phyloP scores from a whole-genome alignment of 1,284 basidiomycete species.

The Apiotrichum veenhuisii region DNA sequence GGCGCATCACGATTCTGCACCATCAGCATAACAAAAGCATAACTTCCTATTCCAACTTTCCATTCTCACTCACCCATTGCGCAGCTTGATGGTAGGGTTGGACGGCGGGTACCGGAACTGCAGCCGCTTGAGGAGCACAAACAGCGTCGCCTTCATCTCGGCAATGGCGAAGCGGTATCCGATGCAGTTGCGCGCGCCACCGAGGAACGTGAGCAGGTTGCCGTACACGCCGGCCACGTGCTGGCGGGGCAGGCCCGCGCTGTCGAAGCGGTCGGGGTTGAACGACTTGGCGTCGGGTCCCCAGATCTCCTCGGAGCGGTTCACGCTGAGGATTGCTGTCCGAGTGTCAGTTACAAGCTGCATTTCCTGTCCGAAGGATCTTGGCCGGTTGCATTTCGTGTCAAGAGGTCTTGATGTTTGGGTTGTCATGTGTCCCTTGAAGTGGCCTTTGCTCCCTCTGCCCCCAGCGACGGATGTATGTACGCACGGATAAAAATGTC shows the following conservation, averaged over 20 bases:
- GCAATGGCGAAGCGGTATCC: slow-evolving; percentile 66
- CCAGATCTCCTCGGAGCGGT: slow-evolving; percentile 61
- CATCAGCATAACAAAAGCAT: background rate
- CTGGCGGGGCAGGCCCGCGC: slow-evolving; percentile 34
- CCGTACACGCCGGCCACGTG: slow-evolving; percentile 61
- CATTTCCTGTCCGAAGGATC: too few species aligned
- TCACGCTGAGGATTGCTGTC: slow-evolving; percentile 54
- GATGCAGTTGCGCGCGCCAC: slow-evolving; percentile 65
- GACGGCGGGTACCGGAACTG: slow-evolving; percentile 55
- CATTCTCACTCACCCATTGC: background rate
- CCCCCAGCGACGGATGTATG: slow-evolving; percentile 34
- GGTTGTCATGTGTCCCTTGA: too few species aligned
- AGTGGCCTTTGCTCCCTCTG: too few species aligned
- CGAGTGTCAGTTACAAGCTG: slow-evolving; percentile 10
- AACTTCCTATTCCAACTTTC: background rate
- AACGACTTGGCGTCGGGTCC: slow-evolving; percentile 65
- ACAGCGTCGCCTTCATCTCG: slow-evolving; percentile 62
- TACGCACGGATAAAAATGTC: slow-evolving; percentile 43
- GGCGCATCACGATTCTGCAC: slow-evolving; percentile 44
- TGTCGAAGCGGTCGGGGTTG: slow-evolving; percentile 42
- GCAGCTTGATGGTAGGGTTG: slow-evolving; percentile 34
- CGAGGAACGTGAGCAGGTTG: slow-evolving; percentile 64
- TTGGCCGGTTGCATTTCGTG: too few species aligned
- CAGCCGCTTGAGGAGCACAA: slow-evolving; percentile 58
- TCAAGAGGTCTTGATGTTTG: too few species aligned